These are phyloP conservation scores for Dactylellina drechsleri DNA, from an alignment of 2,329 filamentous ascomycete species.

Conservation along the genomic window DNA sequence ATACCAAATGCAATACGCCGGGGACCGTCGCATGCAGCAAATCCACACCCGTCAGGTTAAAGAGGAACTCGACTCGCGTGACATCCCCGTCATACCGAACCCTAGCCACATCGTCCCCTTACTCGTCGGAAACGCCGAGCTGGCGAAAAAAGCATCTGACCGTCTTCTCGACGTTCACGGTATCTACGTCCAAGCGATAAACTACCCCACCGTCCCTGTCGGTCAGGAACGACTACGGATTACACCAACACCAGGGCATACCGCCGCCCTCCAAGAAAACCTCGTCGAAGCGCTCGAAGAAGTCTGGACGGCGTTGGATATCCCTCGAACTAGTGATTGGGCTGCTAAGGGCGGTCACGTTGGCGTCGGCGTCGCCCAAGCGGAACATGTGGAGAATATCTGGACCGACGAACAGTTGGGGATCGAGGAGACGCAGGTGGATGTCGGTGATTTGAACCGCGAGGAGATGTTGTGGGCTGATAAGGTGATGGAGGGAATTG, in stretches of 20 bases:
- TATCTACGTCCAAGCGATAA: constrained; percentile 98
- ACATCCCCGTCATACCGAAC: constrained; percentile 97
- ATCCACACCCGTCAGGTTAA: constrained; percentile 96
- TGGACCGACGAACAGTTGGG: constrained; percentile 93
- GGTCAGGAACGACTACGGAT: constrained; percentile 97
- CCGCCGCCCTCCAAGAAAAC: constrained; percentile 83
- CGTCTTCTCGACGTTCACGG: constrained; percentile 87
- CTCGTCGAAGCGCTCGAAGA: constrained; percentile 83
- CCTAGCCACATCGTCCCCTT: constrained; percentile 95
- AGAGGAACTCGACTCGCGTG: constrained; percentile 77
- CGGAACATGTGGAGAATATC: constrained; percentile 71
- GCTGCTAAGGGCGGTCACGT: constrained; percentile 90
- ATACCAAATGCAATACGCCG: constrained; percentile 85
- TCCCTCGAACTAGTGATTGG: constrained; percentile 95
- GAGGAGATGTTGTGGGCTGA: constrained; percentile 38
- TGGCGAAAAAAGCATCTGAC: constrained; percentile 91
- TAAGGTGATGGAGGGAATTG: constrained; percentile 39
- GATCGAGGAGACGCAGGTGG: constrained; percentile 64
- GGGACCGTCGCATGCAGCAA: constrained; percentile 91
- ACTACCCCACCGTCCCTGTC: constrained; percentile 96
- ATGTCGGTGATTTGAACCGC: constrained; percentile 30
- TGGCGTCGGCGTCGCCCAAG: constrained; percentile 81
- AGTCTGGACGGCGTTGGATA: constrained; percentile 87
- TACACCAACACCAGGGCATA: constrained; percentile 93
- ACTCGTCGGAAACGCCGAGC: constrained; percentile 90